Evolutionary conservation across 2,329 filamentous ascomycete species (phyloP), one percentile per base, ranked within the genome.

Genomic region (Cercospora citrullina): DNA sequence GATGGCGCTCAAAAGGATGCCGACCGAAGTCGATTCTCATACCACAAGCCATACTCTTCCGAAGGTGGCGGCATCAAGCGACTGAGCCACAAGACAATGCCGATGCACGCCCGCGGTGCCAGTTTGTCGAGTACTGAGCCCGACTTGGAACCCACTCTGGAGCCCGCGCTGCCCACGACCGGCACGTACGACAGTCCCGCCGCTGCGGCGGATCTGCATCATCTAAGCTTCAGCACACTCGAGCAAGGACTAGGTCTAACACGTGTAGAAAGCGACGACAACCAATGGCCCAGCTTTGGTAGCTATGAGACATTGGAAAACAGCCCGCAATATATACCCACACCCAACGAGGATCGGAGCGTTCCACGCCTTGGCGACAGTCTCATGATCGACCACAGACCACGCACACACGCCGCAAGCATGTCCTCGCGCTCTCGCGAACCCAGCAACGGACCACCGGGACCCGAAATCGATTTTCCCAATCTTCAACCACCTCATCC

Each of bases 21-120:
- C 8, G 76, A 78, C 58, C 72, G 72, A 36, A 74, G 77, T 55
- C 73, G 77, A 59, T 77, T 75, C 63, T 79, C 77, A 5, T 73
- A 75, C 58, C 77, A 79, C 69, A 78, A 77, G 68, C 77, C 77
- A 63, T 78, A 76, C 72, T 74, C 72, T 30, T 78, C 76, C 8
- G 77, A 79, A 62, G 77, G 76, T 28, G 76, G 75, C 14, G 58
- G 51, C 36, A 60, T 70, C 26, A 73, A 76, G 39, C 58, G 76
- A 31, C 63, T 63, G 39, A 78, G 74, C 51, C 70, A 74, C 64
- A 74, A 73, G 61, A 74, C 72, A 1, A 72, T 75, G 64, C 70
- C 68, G 5, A 76, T 78, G 71, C 77, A 79, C 65, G 71, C 73
- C 36, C 73, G 77, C 21, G 75, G 76, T 14, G 75, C 69, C 64